Base-by-base conservation (phyloP, 2,329 filamentous ascomycete genomes). In the Trichoderma sp. region DNA sequence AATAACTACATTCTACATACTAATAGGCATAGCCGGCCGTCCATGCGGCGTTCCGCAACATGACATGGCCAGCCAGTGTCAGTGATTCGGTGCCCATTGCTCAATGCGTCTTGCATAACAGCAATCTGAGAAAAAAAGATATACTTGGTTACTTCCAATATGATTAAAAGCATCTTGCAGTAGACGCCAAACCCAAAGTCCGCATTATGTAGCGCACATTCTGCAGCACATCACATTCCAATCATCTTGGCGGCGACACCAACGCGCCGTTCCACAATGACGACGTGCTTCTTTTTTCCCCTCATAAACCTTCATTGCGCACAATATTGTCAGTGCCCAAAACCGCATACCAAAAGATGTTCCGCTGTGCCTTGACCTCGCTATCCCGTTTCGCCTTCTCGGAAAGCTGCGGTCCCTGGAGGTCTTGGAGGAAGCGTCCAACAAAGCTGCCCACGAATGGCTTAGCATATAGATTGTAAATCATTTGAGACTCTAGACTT, bases 371-470 rank as follows among this genome's bases (percentile, higher is more conserved):
- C 22, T 64, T 61, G 37, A 32, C 52, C 48, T 63, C 67, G 7
- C 25, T 34, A 22, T 68, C 66, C 2, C 66, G 61, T 15, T 59
- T 66, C 64, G 57, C 37, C 19, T 68, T 45, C 15, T 48, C 35
- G 3, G 54, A 53, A 32, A 57, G 39, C 17, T 45, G 45, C 4
- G 52, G 50, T 3, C 56, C 64, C 34, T 67, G 68, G 5, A 71
- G 57, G 10, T 70, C 67, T 0, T 52, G 29, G 4, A 70, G 42
- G n/a, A 71, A 70, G 0, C 68, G 60, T 5, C 69, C 69, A 32
- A 70, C 68, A 12, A 64, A 58, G 4, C 61, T 59, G 15, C 69
- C 66, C 27, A 71, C 27, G 19, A 66, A 70, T 2, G 70, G 69
- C n/a, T 60, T 67, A 4, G 54, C 48, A 7, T 68, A 70, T n/a